These are phyloP conservation scores for Apium graveolens DNA, from an alignment of 129 eudicot genomes.

Conservation along the genomic window DNA sequence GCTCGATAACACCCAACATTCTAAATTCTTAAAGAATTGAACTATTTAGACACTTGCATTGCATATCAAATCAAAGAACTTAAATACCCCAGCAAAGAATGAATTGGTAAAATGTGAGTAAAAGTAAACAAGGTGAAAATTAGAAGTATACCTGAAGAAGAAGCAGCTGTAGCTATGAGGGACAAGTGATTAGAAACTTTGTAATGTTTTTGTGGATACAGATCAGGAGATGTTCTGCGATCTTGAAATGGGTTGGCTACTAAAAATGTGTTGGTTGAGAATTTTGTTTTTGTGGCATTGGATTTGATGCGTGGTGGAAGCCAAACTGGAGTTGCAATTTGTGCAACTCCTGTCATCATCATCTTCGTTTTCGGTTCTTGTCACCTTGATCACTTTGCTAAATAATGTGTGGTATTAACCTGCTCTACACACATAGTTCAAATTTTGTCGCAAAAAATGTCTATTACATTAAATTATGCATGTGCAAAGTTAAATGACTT, in stretches of 20 bases:
- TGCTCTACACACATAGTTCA: too few species aligned
- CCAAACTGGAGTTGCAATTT: neutral
- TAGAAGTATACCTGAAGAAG: neutral
- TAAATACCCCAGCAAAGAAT: neutral
- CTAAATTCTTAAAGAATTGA: neutral
- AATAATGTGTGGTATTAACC: too few species aligned
- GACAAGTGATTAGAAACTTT: neutral
- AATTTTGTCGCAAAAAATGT: too few species aligned
- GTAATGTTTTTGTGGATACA: neutral
- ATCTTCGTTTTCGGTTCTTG: neutral
- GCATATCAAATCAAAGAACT: neutral
- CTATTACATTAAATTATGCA: too few species aligned
- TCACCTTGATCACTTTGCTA: neutral
- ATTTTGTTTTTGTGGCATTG: neutral
- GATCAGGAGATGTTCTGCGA: neutral
- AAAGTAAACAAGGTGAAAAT: neutral
- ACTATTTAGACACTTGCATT: neutral
- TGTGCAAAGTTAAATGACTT: too few species aligned
- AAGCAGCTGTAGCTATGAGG: constrained; percentile 1
- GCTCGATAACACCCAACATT: neutral
- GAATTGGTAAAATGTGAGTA: neutral
- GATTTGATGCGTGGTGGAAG: constrained; percentile 1
- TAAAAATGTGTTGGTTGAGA: neutral
- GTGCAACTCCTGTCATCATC: neutral
- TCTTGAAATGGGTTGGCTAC: neutral